Base-by-base conservation (phyloP, 768 basidiomycete genomes). In the Multifurca ochricompacta region DNA sequence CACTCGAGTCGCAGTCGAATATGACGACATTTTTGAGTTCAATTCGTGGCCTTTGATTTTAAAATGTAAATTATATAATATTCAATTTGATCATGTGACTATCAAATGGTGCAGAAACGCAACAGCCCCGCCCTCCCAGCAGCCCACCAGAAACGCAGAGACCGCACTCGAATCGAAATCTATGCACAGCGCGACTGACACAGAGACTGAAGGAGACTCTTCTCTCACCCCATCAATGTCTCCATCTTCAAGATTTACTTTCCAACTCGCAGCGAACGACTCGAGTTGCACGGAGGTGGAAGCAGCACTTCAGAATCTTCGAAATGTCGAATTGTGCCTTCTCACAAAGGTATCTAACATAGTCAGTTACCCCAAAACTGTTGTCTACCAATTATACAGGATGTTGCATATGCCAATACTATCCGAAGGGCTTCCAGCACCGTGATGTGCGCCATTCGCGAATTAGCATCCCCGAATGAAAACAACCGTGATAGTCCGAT, bases 101-200 rank as follows among this genome's bases (percentile, higher is more conserved):
- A 11, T 16, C 19, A 21, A 23, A 11, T 19, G 23, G 14, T 23
- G n/a, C n/a, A n/a, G n/a, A n/a, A n/a, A n/a, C n/a, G n/a, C n/a
- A n/a, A n/a, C n/a, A n/a, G n/a, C n/a, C n/a, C n/a, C n/a, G n/a
- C n/a, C n/a, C n/a, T n/a, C n/a, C n/a, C n/a, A n/a, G n/a, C n/a
- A n/a, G n/a, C n/a, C n/a, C n/a, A n/a, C n/a, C n/a, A n/a, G n/a
- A n/a, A n/a, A n/a, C n/a, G n/a, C n/a, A n/a, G n/a, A n/a, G n/a
- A n/a, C n/a, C n/a, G n/a, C n/a, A n/a, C n/a, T n/a, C n/a, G n/a
- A n/a, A n/a, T n/a, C n/a, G n/a, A n/a, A n/a, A n/a, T n/a, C n/a
- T n/a, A 70, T 66, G 48, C 59, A 63, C 59, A 81, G 76, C 66
- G 78, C 79, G 48, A 81, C 82, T 16, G 83, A 84, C 59, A 76